phyloP scores from a whole-genome alignment of 352 stramenopile genomes.

The Phytopythium aichiense region DNA sequence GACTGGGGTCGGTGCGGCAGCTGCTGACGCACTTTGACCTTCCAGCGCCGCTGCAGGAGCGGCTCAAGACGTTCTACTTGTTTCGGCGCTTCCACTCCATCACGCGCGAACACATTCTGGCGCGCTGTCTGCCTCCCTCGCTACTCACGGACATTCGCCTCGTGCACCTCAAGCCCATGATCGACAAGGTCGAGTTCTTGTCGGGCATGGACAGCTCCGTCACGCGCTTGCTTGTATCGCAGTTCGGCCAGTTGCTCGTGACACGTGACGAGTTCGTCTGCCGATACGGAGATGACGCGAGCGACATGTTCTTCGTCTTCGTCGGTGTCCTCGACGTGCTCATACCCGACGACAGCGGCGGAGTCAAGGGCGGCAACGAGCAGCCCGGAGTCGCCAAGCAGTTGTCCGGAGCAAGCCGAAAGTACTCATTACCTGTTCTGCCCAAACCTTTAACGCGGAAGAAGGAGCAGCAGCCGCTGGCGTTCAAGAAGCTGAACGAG shows the following conservation, averaged over 20 bases:
- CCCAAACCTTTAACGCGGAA: background rate
- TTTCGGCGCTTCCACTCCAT: conserved; percentile 55
- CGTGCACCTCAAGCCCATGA: conserved; percentile 45
- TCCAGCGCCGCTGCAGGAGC: conserved; percentile 23
- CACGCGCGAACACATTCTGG: conserved; percentile 42
- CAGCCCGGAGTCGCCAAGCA: background rate
- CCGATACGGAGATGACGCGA: conserved; percentile 37
- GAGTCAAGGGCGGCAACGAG: background rate
- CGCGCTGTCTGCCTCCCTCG: conserved; percentile 39
- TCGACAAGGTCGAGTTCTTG: conserved; percentile 52
- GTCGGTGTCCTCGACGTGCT: conserved; percentile 37
- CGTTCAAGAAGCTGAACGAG: conserved; percentile 48
- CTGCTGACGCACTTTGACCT: conserved; percentile 39
- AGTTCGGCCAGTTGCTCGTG: conserved; percentile 42
- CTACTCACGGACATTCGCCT: conserved; percentile 51
- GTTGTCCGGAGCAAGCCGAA: background rate
- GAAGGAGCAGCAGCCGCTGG: background rate
- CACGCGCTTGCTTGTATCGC: conserved; percentile 48
- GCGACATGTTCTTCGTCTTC: conserved; percentile 65
- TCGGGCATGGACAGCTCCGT: conserved; percentile 37
- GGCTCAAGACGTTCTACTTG: conserved; percentile 46
- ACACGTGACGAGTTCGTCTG: conserved; percentile 39
- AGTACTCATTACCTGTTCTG: background rate
- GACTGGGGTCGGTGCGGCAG: conserved; percentile 36
- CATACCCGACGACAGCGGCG: conserved; percentile 9